Base-by-base conservation (phyloP, 257 asterid species). In the Capsicum pubescens region DNA sequence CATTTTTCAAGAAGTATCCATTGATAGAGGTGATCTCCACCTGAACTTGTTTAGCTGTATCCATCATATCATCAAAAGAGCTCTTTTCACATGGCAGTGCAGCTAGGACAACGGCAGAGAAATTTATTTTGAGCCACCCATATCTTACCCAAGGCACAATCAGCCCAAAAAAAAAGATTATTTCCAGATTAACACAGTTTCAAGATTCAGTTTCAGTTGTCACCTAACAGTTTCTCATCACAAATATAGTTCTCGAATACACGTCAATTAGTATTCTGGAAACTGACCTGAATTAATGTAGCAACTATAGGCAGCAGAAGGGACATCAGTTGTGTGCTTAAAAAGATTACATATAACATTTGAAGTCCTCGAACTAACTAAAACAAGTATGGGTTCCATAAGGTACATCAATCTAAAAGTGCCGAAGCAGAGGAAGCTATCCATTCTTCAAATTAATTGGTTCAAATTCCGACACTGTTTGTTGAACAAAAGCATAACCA, bases 291-390 rank as follows among this genome's bases (percentile, higher is more conserved):
- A 69, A 69, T 8, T 39, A 46, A 69, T 39, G 32, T 69, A 69
- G 78, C 78, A 69, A 39, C 78, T 44, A 44, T 69, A 69, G 54
- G 78, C 78, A 69, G 32, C 55, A 69, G 32, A 39, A 69, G 54
- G 32, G 78, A 39, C 14, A 16, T 42, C 55, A 69, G 13, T 39
- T 69, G 3, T 21, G 7, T 39, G 19, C 77, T 39, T 68, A 39
- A 68, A 15, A 39, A 44, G 54, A 39, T 68, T 36, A 68, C 21
- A 68, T 16, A 63, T 68, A 42, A 68, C 77, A 68, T 39, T 68
- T 39, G 54, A 9, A 68, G 54, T 68, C 39, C 32, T 39, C 77
- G 1, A 68, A 68, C 76, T 5, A 7, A 36, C 12, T 66, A 67
- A 44, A 42, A 69, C 55, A 69, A 16, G 54, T 69, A 69, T 42